phyloP scores from a whole-genome alignment of 2,329 filamentous ascomycete genomes.

The Beauveria bassiana region DNA sequence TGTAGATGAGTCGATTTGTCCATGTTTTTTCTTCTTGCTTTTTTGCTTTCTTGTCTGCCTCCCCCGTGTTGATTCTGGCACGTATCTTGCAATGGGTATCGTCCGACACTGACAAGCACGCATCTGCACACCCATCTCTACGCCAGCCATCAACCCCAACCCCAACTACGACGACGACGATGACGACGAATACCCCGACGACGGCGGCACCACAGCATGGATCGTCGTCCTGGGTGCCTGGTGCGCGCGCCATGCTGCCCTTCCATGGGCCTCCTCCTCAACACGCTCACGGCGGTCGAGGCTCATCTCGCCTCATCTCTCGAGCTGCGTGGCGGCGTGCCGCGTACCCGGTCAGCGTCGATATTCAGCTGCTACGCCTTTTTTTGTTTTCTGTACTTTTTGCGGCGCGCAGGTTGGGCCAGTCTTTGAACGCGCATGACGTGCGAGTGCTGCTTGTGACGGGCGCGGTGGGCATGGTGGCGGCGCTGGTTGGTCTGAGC shows the following conservation, averaged over 20 bases:
- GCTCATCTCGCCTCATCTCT: conserved; percentile 53
- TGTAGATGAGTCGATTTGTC: not conserved
- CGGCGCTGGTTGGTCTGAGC: conserved; percentile 49
- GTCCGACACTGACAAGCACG: no score
- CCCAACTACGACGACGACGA: not conserved
- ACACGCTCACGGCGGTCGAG: conserved; percentile 59
- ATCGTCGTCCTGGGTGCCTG: conserved; percentile 65
- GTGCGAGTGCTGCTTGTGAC: conserved; percentile 49
- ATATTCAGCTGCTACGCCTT: conserved; percentile 60
- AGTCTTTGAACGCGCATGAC: conserved; percentile 63
- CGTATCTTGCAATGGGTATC: no score
- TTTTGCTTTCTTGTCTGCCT: no score
- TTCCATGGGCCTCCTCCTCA: conserved; percentile 59
- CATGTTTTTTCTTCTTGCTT: not conserved
- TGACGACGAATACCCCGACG: conserved; percentile 52
- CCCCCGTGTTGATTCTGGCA: not conserved
- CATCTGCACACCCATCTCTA: not conserved
- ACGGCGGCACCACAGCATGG: conserved; percentile 62
- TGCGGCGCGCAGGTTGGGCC: conserved; percentile 63
- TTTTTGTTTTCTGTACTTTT: conserved; percentile 60
- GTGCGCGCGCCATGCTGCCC: conserved; percentile 56
- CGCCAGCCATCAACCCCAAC: no score
- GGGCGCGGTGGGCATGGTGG: conserved; percentile 49
- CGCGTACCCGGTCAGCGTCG: conserved; percentile 58
- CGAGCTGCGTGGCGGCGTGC: conserved; percentile 51